A percentile compares a stretch with the other conserved stretches of the same genome.
Conservation (phyloP, 2,329 filamentous ascomycete genomes). For the Macroventuria anomochaeta region DNA sequence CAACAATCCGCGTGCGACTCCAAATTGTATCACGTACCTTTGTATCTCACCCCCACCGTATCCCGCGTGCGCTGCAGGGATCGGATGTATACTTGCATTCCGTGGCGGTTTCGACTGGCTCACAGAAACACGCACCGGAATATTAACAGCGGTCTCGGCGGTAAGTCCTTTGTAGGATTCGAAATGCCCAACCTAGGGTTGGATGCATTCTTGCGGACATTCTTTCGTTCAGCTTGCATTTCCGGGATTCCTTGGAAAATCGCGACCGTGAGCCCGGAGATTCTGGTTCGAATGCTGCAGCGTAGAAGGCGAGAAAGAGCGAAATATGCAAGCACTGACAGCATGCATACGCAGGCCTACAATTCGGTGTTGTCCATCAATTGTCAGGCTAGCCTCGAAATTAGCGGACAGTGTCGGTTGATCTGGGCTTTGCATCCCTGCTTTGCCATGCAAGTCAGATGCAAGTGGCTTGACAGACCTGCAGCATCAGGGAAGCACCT, state of each 20-base stretch:
- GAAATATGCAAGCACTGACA: constrained; percentile 18
- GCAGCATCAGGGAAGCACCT: constrained; percentile 26
- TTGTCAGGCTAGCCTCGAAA: constrained; percentile 6
- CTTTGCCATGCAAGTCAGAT: constrained; percentile 35
- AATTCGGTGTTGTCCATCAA: not conserved
- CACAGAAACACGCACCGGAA: constrained; percentile 9
- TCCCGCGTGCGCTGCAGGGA: constrained; percentile 31
- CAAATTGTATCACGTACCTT: constrained; percentile 41
- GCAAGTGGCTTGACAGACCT: constrained; percentile 33
- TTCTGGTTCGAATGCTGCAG: constrained; percentile 2
- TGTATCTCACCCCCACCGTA: constrained; percentile 31
- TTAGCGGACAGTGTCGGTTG: constrained; percentile 18
- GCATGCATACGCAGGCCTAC: constrained; percentile 5
- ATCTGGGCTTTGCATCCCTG: constrained; percentile 34
- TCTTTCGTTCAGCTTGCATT: constrained; percentile 14
- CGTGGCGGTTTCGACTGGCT: constrained; percentile 17
- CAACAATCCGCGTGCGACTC: constrained; percentile 28
- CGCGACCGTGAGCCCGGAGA: not conserved
- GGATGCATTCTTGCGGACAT: constrained; percentile 20
- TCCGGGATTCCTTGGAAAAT: constrained; percentile 19
- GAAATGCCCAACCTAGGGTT: not conserved
- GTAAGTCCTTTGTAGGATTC: constrained; percentile 9
- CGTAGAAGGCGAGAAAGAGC: constrained; percentile 7
- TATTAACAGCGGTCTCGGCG: constrained; percentile 22
- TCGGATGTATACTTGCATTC: constrained; percentile 8